Evolutionary conservation across 441 rosid genomes (phyloP).

Genomic region (Adansonia gregorii): DNA sequence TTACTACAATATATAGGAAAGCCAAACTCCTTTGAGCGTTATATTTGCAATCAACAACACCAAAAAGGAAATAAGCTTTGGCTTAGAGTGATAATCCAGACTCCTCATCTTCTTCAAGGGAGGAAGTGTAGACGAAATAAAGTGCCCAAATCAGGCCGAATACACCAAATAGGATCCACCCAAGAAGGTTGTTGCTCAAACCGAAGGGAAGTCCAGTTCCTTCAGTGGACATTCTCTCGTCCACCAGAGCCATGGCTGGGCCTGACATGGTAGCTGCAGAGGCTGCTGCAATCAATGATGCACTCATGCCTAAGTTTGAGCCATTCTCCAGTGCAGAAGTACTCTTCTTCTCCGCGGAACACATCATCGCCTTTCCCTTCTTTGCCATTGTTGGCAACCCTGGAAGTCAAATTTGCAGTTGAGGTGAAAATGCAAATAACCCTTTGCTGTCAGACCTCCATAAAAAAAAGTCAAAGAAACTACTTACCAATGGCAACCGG

Average conservation of each 20-base stretch:
- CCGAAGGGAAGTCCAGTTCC: constrained; percentile 93
- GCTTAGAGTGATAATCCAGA: constrained; percentile 78
- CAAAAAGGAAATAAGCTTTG: not conserved
- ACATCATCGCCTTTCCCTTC: constrained; percentile 54
- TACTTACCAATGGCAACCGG: constrained; percentile 60
- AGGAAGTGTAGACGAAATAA: constrained; percentile 59
- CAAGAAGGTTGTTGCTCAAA: constrained; percentile 88
- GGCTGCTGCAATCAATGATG: constrained; percentile 57
- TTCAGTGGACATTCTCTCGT: constrained; percentile 83
- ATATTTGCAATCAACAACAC: constrained; percentile 23
- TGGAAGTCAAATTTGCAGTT: constrained; percentile 25
- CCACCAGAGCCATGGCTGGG: constrained; percentile 86
- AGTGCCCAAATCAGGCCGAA: constrained; percentile 84
- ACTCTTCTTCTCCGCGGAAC: constrained; percentile 46
- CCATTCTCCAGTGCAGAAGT: constrained; percentile 33
- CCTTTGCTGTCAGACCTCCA: not conserved
- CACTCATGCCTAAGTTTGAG: constrained; percentile 45
- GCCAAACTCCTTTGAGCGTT: constrained; percentile 3
- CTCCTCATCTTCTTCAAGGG: constrained; percentile 83
- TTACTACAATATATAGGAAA: not conserved
- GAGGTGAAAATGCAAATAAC: not conserved
- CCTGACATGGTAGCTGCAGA: constrained; percentile 54
- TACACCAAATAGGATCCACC: constrained; percentile 88
- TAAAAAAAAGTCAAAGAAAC: not conserved
- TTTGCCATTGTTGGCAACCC: constrained; percentile 62